Base-by-base conservation (phyloP, 257 asterid genomes). In the Nicotiana knightiana region DNA sequence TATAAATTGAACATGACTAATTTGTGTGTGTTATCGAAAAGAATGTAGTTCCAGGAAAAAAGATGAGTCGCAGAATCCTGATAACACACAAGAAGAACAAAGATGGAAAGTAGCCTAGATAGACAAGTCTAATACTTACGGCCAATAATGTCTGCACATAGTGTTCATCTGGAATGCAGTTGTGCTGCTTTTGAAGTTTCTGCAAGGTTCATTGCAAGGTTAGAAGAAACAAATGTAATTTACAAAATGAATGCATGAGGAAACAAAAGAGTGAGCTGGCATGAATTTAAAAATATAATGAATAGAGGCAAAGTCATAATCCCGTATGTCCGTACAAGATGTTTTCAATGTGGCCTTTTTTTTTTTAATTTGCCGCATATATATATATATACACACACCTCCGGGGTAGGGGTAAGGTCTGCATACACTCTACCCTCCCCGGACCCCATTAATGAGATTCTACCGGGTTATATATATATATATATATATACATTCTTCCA, bases 151-250 rank as follows among this genome's bases (percentile, higher is more conserved):
- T 94, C 88, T 86, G 98, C 82, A 94, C 94, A 81, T 94, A 96
- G 86, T 96, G 99, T 90, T 96, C 99, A 89, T 96, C 99, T 1
- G 99, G 99, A 85, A 96, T 94, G 86, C 98, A 94, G 87, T 96
- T 89, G 86, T 94, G 98, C 91, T 93, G 98, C 88, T 94, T 92
- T 90, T 92, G 97, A 89, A 90, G 95, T 86, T 90, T 96, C 99
- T 96, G 99, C 91, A 85, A 82, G 68, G 61, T 81, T 83, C 54
- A 84, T 81, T 48, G 51, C 43, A 76, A 57, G 58, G 84, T 85
- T 80, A 85, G 85, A 53, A 76, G 68, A 76, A 32, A 80, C 59
- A 21, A 64, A 54, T 24, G 18, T 48, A 57, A 59, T 46, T 67
- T 80, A 32, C 48, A 37, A 57, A 21, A 10, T 71, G 24, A 46